Evolutionary conservation across 345 rosid genomes (phyloP).

Genomic region (Schrenkiella parvula): DNA sequence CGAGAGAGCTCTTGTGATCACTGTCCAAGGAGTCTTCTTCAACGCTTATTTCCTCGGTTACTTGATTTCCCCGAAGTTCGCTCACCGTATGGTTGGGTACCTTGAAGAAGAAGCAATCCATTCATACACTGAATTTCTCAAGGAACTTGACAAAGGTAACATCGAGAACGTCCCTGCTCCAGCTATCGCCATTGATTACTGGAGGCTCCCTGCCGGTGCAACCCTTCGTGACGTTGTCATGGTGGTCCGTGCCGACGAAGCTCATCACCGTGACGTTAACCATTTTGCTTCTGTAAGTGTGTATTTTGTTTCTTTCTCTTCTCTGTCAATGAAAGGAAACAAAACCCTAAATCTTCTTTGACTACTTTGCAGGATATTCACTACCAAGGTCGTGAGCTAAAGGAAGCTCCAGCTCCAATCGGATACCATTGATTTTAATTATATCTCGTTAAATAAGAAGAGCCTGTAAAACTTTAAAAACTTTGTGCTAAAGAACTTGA

Average conservation of each 20-base stretch:
- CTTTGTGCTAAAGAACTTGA: neutral
- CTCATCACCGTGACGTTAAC: slow-evolving; percentile 77
- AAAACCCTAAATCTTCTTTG: neutral
- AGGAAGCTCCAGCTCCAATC: slow-evolving; percentile 65
- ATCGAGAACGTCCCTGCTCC: slow-evolving; percentile 51
- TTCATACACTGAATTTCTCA: too few species aligned
- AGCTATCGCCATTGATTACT: slow-evolving; percentile 67
- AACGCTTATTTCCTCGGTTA: slow-evolving; percentile 70
- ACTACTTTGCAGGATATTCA: slow-evolving; percentile 53
- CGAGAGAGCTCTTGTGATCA: slow-evolving; percentile 59
- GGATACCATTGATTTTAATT: slow-evolving; percentile 46
- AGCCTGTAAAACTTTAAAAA: neutral
- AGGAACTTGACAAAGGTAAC: too few species aligned
- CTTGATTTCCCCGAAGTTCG: slow-evolving; percentile 64
- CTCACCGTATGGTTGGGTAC: slow-evolving; percentile 38
- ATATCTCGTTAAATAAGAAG: neutral
- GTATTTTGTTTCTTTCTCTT: neutral
- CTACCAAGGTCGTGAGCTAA: slow-evolving; percentile 58
- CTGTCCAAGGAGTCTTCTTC: slow-evolving; percentile 72
- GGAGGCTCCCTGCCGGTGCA: slow-evolving; percentile 55
- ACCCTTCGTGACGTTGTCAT: slow-evolving; percentile 61
- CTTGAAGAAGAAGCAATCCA: too few species aligned
- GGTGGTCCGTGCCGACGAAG: slow-evolving; percentile 70
- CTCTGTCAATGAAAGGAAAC: neutral
- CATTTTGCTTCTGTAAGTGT: slow-evolving; percentile 67